phyloP scores from a whole-genome alignment of 345 rosid species.

The Diplotaxis tenuifolia region DNA sequence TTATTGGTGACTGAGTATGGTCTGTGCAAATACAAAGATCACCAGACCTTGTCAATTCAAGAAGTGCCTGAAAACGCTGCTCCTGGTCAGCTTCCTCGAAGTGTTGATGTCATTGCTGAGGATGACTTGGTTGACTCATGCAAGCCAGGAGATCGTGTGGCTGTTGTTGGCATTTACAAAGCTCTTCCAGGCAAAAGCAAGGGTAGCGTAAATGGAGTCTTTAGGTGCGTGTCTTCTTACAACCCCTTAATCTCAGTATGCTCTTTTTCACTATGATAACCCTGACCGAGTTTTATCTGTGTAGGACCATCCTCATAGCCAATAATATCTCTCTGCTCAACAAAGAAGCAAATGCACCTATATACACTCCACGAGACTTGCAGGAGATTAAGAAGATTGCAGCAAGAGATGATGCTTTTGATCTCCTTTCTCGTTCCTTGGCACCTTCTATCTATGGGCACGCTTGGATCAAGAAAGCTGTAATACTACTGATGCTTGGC shows the following conservation, averaged over 20 bases:
- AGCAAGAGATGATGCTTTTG: constrained; percentile 81
- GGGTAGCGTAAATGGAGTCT: constrained; percentile 97
- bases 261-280: neutral
- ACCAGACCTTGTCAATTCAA: constrained; percentile 95
- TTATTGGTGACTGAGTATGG: constrained; percentile 96
- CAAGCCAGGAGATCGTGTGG: constrained; percentile 98
- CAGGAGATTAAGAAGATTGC: constrained; percentile 87
- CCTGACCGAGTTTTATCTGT: constrained; percentile 29
- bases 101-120: constrained; percentile 91
- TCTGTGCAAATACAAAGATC: constrained; percentile 91
- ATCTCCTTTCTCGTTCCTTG: constrained; percentile 81
- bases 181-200: constrained; percentile 94
- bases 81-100: constrained; percentile 99
- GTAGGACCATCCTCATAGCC: constrained; percentile 90
- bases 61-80: constrained; percentile 99
- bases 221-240: constrained; percentile 54
- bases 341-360: constrained; percentile 96
- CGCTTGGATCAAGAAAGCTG: constrained; percentile 97
- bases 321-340: constrained; percentile 86
- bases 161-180: constrained; percentile 85
- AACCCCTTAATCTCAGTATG: neutral
- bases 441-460: constrained; percentile 98
- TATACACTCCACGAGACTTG: constrained; percentile 72
- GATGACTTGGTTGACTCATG: constrained; percentile 97
- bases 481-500: constrained; percentile 84